phyloP scores from a whole-genome alignment of 768 basidiomycete species.

The Kwoniella sp. region DNA sequence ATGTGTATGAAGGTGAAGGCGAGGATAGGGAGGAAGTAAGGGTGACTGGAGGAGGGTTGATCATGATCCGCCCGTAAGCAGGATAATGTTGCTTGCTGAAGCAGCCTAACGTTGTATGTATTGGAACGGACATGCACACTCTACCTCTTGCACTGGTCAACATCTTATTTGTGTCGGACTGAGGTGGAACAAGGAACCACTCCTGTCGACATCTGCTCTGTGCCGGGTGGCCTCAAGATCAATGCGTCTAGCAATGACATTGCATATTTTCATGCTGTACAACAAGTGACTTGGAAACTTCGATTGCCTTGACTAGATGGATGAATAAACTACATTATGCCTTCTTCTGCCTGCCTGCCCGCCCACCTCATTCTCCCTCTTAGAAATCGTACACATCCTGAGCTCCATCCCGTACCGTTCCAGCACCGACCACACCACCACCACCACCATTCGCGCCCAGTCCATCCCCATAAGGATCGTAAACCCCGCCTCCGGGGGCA shows the following conservation, averaged over 20 bases:
- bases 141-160: no score
- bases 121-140: no score
- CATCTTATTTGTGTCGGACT: no score
- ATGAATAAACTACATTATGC: background rate
- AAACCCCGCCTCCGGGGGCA: conserved; percentile 15
- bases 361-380: conserved; percentile 3
- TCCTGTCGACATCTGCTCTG: no score
- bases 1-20: conserved; percentile 32
- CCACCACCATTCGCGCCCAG: conserved; percentile 22
- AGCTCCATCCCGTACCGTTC: conserved; percentile 13
- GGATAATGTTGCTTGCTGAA: no score
- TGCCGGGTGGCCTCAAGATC: no score
- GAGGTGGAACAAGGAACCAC: no score
- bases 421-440: conserved; percentile 23
- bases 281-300: background rate
- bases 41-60: background rate
- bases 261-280: conserved; percentile 11
- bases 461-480: conserved; percentile 50
- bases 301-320: background rate
- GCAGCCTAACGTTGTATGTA: background rate
- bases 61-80: conserved; percentile 16
- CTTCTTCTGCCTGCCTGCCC: conserved; percentile 11
- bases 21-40: conserved; percentile 36
- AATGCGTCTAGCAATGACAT: no score
- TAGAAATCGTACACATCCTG: conserved; percentile 52